Percentiles rank a stretch among this genome's conserved stretches.
Evolutionary conservation across 805 yeast genomes (phyloP).

Genomic region (Starmerella apicola): DNA sequence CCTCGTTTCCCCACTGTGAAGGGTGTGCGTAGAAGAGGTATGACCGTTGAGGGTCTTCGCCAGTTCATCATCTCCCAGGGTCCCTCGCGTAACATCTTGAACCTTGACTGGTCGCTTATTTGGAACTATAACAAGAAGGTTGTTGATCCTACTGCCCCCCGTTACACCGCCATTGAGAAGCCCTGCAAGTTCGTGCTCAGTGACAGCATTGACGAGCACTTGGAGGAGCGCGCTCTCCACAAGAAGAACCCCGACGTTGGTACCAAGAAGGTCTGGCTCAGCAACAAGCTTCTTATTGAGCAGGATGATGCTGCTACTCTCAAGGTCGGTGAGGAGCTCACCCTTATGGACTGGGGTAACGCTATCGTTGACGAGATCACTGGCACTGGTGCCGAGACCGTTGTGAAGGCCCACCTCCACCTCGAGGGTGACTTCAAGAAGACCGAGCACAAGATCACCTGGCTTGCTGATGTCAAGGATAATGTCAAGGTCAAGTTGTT

Average conservation of each 20-base stretch:
- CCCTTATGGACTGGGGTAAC: conserved; percentile 99
- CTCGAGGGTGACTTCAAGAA: conserved; percentile 95
- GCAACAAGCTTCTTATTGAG: conserved; percentile 58
- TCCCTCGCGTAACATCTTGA: conserved; percentile 92
- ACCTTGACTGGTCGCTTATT: conserved; percentile 92
- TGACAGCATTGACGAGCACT: conserved; percentile 51
- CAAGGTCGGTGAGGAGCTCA: conserved; percentile 77
- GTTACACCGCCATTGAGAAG: conserved; percentile 68
- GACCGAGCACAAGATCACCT: conserved; percentile 86
- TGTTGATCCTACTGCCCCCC: conserved; percentile 94
- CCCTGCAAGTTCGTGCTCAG: conserved; percentile 58
- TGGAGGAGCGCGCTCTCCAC: conserved; percentile 79
- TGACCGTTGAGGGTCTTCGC: conserved; percentile 95
- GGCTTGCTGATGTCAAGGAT: conserved; percentile 79
- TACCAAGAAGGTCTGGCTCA: conserved; percentile 58
- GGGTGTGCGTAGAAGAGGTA: conserved; percentile 99
- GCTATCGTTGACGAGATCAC: conserved; percentile 60
- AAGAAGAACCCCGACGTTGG: conserved; percentile 92
- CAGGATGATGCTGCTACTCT: conserved; percentile 72
- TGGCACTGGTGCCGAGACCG: conserved; percentile 48
- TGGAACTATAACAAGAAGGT: conserved; percentile 97
- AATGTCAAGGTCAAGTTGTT: conserved; percentile 62
- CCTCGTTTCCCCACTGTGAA: conserved; percentile 99
- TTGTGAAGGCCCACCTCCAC: conserved; percentile 64
- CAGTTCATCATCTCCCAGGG: conserved; percentile 92